phyloP scores from a whole-genome alignment of 805 yeast species.

The Saccharomycodes ludwigii region DNA sequence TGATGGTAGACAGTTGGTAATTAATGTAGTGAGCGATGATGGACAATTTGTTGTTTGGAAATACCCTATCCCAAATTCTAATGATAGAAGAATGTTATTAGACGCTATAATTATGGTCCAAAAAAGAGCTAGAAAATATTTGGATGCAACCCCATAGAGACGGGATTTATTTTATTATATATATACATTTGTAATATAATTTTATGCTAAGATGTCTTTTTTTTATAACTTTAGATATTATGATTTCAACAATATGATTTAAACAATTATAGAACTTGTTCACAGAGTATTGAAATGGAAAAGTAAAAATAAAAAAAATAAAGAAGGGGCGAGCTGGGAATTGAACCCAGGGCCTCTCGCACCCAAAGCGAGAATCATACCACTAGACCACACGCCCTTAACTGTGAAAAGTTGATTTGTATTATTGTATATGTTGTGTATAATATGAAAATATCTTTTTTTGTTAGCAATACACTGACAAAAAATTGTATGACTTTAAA shows the following conservation, averaged over 20 bases:
- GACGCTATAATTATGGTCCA: slow-evolving; percentile 4
- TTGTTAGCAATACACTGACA: no score
- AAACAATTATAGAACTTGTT: no score
- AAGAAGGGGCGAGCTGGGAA: slow-evolving; percentile 32
- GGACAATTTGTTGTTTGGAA: slow-evolving; percentile 2
- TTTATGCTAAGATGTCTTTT: no score
- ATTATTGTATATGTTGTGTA: no score
- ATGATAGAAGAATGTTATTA: slow-evolving; percentile 3
- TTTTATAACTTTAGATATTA: no score
- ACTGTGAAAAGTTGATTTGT: no score
- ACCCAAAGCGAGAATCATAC: slow-evolving; percentile 46
- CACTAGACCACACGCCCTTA: slow-evolving; percentile 42
- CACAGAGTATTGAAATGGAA: no score
- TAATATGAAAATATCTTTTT: no score
- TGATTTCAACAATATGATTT: no score
- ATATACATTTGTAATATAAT: no score
- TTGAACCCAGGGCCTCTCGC: slow-evolving; percentile 45
- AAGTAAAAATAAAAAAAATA: slow-evolving; percentile 5
- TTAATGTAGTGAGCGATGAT: slow-evolving; percentile 1
- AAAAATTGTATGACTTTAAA: no score
- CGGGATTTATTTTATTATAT: no score
- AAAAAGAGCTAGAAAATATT: slow-evolving; percentile 4
- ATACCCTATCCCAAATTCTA: slow-evolving; percentile 5
- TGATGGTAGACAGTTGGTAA: slow-evolving; percentile 7
- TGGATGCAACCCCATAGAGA: slow-evolving; percentile 4